Evolutionary conservation across 495 filamentous ascomycete genomes (phyloP).

Genomic region (Tuber calosporum): DNA sequence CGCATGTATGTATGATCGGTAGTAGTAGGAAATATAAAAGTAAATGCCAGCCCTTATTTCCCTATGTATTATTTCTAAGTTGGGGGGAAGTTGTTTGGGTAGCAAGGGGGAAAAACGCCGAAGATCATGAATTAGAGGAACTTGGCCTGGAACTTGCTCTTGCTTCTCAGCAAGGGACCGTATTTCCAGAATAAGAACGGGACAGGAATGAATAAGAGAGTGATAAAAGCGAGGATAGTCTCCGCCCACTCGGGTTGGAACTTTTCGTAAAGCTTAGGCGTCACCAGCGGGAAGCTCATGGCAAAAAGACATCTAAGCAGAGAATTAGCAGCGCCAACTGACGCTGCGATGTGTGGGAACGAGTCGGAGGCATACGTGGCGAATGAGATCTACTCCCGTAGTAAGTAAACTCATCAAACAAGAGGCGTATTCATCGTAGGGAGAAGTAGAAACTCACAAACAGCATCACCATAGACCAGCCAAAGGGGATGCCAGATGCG

Average conservation of each 20-base stretch:
- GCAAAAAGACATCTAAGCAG: slow-evolving; percentile 73
- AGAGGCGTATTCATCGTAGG: slow-evolving; percentile 11
- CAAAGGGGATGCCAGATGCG: slow-evolving; percentile 52
- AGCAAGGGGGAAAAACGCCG: neutral
- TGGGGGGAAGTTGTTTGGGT: neutral
- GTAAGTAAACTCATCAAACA: neutral
- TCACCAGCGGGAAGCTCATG: slow-evolving; percentile 75
- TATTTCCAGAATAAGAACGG: slow-evolving; percentile 29
- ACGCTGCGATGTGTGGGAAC: slow-evolving; percentile 52
- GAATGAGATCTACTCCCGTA: neutral
- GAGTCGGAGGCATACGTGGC: neutral
- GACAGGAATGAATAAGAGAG: slow-evolving; percentile 21
- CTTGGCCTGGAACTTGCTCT: slow-evolving; percentile 8
- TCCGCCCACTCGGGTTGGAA: slow-evolving; percentile 71
- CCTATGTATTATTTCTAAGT: neutral
- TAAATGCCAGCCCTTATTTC: neutral
- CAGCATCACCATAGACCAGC: slow-evolving; percentile 27
- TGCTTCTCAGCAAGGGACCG: slow-evolving; percentile 13
- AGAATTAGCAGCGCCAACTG: slow-evolving; percentile 80
- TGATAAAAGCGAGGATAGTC: slow-evolving; percentile 57
- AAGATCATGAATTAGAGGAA: slow-evolving; percentile 1
- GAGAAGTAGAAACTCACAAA: slow-evolving; percentile 20
- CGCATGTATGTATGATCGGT: neutral
- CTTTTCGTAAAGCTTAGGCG: slow-evolving; percentile 68
- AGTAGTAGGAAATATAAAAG: neutral